Evolutionary conservation across 176 grass and related monocot genomes (phyloP).

Genomic region (Oryza glaberrima): DNA sequence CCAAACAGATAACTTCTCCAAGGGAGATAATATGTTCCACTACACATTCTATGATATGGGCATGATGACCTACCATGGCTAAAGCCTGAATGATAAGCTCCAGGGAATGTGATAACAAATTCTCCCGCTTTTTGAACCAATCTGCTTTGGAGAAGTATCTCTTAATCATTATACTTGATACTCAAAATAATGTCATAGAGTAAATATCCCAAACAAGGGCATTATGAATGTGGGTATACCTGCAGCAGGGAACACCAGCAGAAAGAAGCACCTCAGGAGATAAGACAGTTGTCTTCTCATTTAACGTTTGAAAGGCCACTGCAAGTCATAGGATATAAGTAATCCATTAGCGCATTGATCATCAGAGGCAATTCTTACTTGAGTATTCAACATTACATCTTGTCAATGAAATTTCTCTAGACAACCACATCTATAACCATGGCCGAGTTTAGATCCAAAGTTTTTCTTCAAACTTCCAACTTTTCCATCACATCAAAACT

Average conservation of each 20-base stretch:
- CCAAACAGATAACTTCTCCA: slow-evolving; percentile 41
- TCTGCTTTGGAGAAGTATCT: slow-evolving; percentile 74
- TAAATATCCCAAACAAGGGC: slow-evolving; percentile 40
- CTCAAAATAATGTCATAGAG: slow-evolving; percentile 47
- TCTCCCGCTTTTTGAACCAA: slow-evolving; percentile 99
- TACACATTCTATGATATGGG: slow-evolving; percentile 29
- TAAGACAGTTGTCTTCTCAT: slow-evolving; percentile 96
- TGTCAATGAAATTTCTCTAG: slow-evolving; percentile 10
- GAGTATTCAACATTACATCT: neutral
- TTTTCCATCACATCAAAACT: no score
- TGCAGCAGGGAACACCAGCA: slow-evolving; percentile 96
- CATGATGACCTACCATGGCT: slow-evolving; percentile 79
- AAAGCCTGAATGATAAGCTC: slow-evolving; percentile 99
- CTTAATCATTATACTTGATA: slow-evolving; percentile 61
- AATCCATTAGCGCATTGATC: slow-evolving; percentile 40
- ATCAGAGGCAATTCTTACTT: slow-evolving; percentile 22
- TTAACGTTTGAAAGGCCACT: slow-evolving; percentile 94
- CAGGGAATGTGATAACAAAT: slow-evolving; percentile 98
- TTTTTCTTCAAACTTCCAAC: no score
- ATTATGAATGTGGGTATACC: slow-evolving; percentile 57
- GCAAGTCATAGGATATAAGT: slow-evolving; percentile 41
- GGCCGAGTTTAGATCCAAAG: no score
- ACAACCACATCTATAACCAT: neutral
- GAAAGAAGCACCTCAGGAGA: slow-evolving; percentile 93
- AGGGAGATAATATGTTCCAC: slow-evolving; percentile 8